phyloP scores from a whole-genome alignment of 83 land plant genomes.

The Thuja plicata region DNA sequence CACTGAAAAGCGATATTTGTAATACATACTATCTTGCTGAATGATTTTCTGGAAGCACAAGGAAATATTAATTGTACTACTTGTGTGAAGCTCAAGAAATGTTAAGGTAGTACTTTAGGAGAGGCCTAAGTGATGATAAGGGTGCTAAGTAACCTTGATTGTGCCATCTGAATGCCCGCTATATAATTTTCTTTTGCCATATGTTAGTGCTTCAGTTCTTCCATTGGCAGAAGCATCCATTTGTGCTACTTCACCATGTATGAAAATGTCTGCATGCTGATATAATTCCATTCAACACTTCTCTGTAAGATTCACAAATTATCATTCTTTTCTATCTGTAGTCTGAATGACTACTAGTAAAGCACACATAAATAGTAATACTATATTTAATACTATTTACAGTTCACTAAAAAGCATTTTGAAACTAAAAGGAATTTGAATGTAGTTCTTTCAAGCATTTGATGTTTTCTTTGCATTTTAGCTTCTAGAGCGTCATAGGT shows the following conservation, averaged over 20 bases:
- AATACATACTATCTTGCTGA: background rate
- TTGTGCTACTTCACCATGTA: constrained; percentile 13
- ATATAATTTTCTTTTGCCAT: constrained; percentile 6
- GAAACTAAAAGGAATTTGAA: background rate
- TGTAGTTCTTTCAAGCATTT: background rate
- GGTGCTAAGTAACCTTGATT: constrained; percentile 8
- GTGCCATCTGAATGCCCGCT: background rate
- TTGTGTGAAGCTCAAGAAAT: background rate
- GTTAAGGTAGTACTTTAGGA: constrained; percentile 7
- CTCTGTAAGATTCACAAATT: constrained; percentile 8
- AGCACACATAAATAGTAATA: background rate
- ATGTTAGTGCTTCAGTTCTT: constrained; percentile 4
- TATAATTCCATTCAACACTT: constrained; percentile 12
- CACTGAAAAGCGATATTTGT: background rate
- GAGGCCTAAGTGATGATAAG: background rate
- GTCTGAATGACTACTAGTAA: background rate
- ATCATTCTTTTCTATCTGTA: background rate
- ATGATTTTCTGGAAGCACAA: background rate
- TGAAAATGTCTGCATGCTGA: constrained; percentile 3
- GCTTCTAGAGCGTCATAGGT: background rate
- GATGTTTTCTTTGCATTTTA: background rate
- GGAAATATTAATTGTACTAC: background rate
- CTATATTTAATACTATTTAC: background rate
- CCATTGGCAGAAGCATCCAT: constrained; percentile 18
- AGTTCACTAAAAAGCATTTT: background rate